Base-by-base conservation (phyloP, 1,284 basidiomycete genomes). In the Ceratobasidium sp. region DNA sequence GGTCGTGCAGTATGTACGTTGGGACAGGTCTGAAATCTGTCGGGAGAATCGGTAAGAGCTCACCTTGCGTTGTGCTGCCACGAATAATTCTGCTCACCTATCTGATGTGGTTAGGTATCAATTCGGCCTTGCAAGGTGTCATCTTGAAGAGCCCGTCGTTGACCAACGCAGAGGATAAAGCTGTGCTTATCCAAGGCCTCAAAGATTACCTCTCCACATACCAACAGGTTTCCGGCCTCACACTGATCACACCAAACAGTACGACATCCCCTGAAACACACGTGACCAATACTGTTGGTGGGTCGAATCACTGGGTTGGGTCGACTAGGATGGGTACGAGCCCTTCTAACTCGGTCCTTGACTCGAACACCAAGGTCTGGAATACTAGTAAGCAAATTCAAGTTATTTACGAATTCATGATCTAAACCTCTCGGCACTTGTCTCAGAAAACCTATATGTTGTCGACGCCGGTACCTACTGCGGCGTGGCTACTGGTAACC, bases 261-360 rank as follows among this genome's bases (percentile, higher is more conserved):
- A 87, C 85, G 0, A 88, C 87, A 23, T 78, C 74, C 26, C 48
- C 64, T 28, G 26, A 28, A n/a, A 62, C 38, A 75, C 89, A 88
- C 90, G 26, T 85, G 15, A 78, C 77, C 3, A 73, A 69, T 61
- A 78, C 59, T 65, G 81, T 90, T 84, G 85, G 88, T 81, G 50
- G 48, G 15, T 90, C 89, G 9, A 90, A 91, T 82, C 89, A 91
- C 82, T 90, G 89, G 89, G 86, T 89, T n/a, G 90, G 90, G 13
- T 87, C 89, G 26, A 87, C 87, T 79, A 86, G 81, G 64, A 89
- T 90, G 70, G 87, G 87, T n/a, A 84, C 85, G 17, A 83, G 80
- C 80, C 74, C 85, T 9, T 81, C 83, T 3, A 82, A 56, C 69
- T 83, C 84, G 17, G 90, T 91, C 23, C 90, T 91, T 28, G 90